Conservation (phyloP, 306 rosid species). For the Canavalia gladiata region DNA sequence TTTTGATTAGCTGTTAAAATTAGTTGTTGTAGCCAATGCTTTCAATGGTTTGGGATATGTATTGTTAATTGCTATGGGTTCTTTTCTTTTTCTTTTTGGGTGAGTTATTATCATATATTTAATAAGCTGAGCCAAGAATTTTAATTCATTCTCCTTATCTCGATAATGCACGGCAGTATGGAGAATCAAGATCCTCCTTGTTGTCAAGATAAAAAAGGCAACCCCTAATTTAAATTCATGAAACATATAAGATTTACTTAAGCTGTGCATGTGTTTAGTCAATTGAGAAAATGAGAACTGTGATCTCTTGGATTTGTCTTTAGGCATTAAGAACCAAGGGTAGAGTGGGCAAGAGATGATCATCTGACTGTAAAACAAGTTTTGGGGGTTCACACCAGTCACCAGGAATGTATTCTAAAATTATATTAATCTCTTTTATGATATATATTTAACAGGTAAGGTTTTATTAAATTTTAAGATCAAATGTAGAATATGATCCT, state of each 20-base stretch:
- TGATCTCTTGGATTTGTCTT: slow-evolving; percentile 17
- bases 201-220: slow-evolving; percentile 2
- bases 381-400: background rate
- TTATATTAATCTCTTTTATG: background rate
- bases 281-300: background rate
- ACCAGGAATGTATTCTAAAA: background rate
- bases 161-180: slow-evolving; percentile 8
- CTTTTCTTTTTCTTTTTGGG: slow-evolving; percentile 5
- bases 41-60: slow-evolving; percentile 38
- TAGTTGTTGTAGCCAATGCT: slow-evolving; percentile 31
- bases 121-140: slow-evolving; percentile 34
- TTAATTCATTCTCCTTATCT: slow-evolving; percentile 10
- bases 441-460: background rate
- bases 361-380: background rate
- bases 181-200: slow-evolving; percentile 34
- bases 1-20: slow-evolving; percentile 41
- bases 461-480: background rate
- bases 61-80: slow-evolving; percentile 31
- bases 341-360: background rate
- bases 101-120: slow-evolving; percentile 24
- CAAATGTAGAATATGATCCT: too few species aligned
- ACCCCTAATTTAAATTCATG: background rate
- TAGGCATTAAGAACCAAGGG: background rate
- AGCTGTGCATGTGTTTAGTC: background rate
- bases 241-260: background rate